phyloP scores from a whole-genome alignment of 345 rosid species.

The Arabis alpina region DNA sequence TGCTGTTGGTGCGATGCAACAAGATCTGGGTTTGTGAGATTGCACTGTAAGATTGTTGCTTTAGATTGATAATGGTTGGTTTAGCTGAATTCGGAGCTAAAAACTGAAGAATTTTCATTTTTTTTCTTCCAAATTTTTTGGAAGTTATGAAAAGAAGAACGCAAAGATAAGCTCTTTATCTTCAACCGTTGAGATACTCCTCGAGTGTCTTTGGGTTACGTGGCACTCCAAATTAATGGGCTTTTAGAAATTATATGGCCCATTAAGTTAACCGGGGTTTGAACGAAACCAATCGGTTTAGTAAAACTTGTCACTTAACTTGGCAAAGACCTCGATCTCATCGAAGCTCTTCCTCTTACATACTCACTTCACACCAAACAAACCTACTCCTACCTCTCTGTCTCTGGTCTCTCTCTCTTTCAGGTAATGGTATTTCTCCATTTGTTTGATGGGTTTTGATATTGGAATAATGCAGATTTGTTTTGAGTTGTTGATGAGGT shows the following conservation, averaged over 20 bases:
- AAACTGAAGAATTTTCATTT: conserved; percentile 56
- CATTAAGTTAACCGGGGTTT: too few relatives aligned
- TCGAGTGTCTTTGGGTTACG: background rate
- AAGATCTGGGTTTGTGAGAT: conserved; percentile 31
- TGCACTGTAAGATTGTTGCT: conserved; percentile 32
- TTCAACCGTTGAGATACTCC: conserved; percentile 8
- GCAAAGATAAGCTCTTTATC: conserved; percentile 40
- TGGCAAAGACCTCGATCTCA: conserved; percentile 45
- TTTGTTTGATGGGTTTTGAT: conserved; percentile 2
- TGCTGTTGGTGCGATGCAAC: conserved; percentile 34
- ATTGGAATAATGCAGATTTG: conserved; percentile 22
- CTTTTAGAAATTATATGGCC: conserved; percentile 29
- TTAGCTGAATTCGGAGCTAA: conserved; percentile 48
- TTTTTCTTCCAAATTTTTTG: background rate
- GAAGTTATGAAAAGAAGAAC: conserved; percentile 10
- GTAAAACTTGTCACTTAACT: background rate
- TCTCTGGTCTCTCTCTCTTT: conserved; percentile 26
- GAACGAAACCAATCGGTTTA: too few relatives aligned
- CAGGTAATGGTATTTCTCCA: conserved; percentile 27
- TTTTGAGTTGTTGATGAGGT: conserved; percentile 4
- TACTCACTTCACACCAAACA: conserved; percentile 27
- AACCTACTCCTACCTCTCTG: conserved; percentile 35
- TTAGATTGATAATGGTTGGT: conserved; percentile 37
- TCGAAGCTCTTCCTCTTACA: conserved; percentile 38
- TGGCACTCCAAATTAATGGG: background rate